Evolutionary conservation across 176 grass and related monocot species (phyloP), one percentile per base, ranked within the genome.

Genomic region (Musa acuminata): DNA sequence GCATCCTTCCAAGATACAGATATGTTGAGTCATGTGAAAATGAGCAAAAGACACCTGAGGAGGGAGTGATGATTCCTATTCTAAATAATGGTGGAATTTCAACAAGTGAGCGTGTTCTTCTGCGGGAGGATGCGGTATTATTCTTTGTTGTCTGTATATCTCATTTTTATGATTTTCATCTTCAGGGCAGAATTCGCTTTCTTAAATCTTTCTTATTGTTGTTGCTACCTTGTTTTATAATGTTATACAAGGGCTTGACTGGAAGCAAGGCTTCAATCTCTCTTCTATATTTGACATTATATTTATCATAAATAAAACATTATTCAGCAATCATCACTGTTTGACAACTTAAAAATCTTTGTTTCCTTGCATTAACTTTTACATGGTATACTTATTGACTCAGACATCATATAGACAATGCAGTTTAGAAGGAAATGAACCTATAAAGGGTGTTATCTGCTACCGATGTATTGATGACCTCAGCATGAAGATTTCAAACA

Each of bases 51-150:
- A 57, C 25, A n/a, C 27, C 17, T 16, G 77, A 69, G 51, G 77
- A 79, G 70, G 77, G 77, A 70, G 23, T 79, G 12, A 79, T 79
- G 77, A 58, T 79, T 49, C 77, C 64, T 8, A 73, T 55, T 73
- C 53, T 70, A 24, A 79, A 79, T 20, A 23, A 16, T 21, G 27
- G 76, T 48, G 84, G 86, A 54, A 89, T 84, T 69, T 27, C 55
- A 73, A 52, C 90, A 35, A 81, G 77, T 50, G 85, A 88, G 82
- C 87, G 87, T 78, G 81, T 79, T 53, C 84, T 98, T 85, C 78
- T 73, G 69, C 75, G 73, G 50, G 90, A 98, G 75, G 90, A 98
- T 87, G 88, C 88, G 8, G 95, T 98, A 88, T 88, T 74, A 13
- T 81, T 67, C n/a, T 20, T 62, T 8, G 14, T 62, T 20, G 3